Conservation (phyloP, 768 basidiomycete genomes). For the Lactarius sp. region DNA sequence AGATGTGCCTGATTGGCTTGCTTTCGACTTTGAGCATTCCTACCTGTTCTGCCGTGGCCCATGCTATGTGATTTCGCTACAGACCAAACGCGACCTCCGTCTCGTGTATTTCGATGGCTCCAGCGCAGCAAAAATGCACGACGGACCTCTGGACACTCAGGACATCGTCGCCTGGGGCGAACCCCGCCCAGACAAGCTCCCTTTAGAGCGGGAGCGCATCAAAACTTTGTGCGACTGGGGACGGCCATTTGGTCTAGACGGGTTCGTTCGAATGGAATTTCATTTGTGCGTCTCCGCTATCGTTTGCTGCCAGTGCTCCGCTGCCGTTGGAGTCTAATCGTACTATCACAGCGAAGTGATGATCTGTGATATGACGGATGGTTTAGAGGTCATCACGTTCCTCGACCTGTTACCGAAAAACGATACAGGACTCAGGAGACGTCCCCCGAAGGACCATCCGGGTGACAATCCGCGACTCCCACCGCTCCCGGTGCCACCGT, state of each 20-base stretch:
- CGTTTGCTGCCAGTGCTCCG: background rate
- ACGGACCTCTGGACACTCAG: conserved; percentile 35
- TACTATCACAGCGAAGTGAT: conserved; percentile 19
- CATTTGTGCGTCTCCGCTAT: conserved; percentile 20
- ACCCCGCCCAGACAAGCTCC: conserved; percentile 22
- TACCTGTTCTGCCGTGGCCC: conserved; percentile 7
- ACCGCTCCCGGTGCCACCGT: background rate
- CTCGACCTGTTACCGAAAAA: conserved; percentile 14
- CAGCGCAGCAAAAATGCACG: conserved; percentile 25
- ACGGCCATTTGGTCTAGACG: conserved; percentile 32
- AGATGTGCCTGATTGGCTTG: conserved; percentile 19
- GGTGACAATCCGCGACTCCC: background rate
- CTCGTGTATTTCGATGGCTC: conserved; percentile 24
- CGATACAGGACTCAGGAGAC: background rate
- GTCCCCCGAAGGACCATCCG: background rate
- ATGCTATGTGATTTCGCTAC: conserved; percentile 13
- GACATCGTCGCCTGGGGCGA: conserved; percentile 35
- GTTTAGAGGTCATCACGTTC: conserved; percentile 18
- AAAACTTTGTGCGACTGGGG: conserved; percentile 35
- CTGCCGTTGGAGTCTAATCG: background rate
- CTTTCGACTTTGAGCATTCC: conserved; percentile 23
- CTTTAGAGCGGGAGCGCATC: conserved; percentile 30
- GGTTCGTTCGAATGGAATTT: conserved; percentile 29
- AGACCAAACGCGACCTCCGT: conserved; percentile 19
- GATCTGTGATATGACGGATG: conserved; percentile 19